Evolutionary conservation across 495 filamentous ascomycete genomes (phyloP).

Genomic region (Neurospora sp.): DNA sequence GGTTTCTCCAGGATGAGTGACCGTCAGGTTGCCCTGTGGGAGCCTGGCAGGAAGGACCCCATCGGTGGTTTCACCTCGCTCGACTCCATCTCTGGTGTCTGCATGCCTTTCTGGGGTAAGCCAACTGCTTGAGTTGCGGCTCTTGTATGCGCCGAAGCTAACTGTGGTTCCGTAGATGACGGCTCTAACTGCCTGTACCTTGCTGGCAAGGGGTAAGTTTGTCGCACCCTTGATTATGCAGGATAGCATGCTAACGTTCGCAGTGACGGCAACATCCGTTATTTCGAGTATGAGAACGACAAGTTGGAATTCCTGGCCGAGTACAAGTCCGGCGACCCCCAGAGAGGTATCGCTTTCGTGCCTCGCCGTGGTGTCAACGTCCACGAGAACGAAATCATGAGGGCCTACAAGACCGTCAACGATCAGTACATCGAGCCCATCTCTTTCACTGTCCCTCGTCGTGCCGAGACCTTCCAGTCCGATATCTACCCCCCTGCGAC

Average conservation of each 20-base stretch:
- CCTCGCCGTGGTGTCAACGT: slow-evolving; percentile 92
- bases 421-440: slow-evolving; percentile 92
- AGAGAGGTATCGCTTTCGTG: slow-evolving; percentile 89
- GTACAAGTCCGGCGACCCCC: slow-evolving; percentile 90
- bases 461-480: slow-evolving; percentile 94
- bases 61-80: slow-evolving; percentile 80
- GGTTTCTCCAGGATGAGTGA: slow-evolving; percentile 98
- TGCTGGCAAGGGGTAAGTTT: slow-evolving; percentile 87
- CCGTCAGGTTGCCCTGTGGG: slow-evolving; percentile 90
- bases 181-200: slow-evolving; percentile 86
- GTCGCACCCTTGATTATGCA: background rate
- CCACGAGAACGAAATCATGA: slow-evolving; percentile 93
- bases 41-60: slow-evolving; percentile 75
- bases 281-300: slow-evolving; percentile 94
- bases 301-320: slow-evolving; percentile 95
- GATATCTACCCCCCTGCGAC: slow-evolving; percentile 86
- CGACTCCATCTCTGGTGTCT: slow-evolving; percentile 92
- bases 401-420: slow-evolving; percentile 93
- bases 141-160: slow-evolving; percentile 12
- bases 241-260: background rate
- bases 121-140: background rate
- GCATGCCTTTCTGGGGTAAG: slow-evolving; percentile 96
- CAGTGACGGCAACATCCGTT: slow-evolving; percentile 96
- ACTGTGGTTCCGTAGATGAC: slow-evolving; percentile 47
- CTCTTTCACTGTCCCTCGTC: slow-evolving; percentile 91